Evolutionary conservation across 805 yeast genomes (phyloP), one percentile per base, ranked within the genome.

Genomic region (Lachancea quebecensis): DNA sequence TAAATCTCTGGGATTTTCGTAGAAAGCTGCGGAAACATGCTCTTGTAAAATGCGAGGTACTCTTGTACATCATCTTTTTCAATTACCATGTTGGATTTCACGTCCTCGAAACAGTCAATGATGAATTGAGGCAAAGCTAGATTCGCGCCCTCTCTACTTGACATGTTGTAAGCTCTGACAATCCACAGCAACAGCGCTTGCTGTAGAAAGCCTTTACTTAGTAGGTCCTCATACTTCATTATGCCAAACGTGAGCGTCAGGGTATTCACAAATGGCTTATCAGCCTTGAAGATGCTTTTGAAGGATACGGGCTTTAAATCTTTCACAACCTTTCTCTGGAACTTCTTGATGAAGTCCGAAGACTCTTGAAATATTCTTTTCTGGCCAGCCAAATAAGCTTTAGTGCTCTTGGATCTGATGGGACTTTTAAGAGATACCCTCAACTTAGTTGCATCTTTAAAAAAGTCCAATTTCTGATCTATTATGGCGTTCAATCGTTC

Each of bases 151-250:
- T 7, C 7, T 7, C 25, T 21, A 7, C 25, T 21, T 7, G 25
- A 21, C 29, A 21, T 35, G 57, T 81, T 82, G 46, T 70, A 66
- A 46, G 77, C 73, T 53, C 88, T 70, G 31, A 84, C 75, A 21
- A 84, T 66, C 78, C 82, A 85, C 34, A 85, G 60, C 16, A 81
- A 59, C 60, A 85, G 66, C 2, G 75, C 74, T 52, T 81, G 83
- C 45, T 80, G 81, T 46, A 78, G 64, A 38, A 78, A 69, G 35
- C 72, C 68, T 36, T 75, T 67, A 7, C 65, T 64, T 2, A 72
- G 55, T 12, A 84, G 54, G 38, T 76, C 79, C 4, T 77, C 81
- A 53, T 73, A 79, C 16, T 71, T 68, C 2, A 74, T 61, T 10
- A 78, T 71, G 8, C 88, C 90, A 57, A 81, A 73, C 1, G 77